These are phyloP conservation scores for Dictyophora rubrovolvata DNA, from an alignment of 768 basidiomycete species.

Conservation along the genomic window DNA sequence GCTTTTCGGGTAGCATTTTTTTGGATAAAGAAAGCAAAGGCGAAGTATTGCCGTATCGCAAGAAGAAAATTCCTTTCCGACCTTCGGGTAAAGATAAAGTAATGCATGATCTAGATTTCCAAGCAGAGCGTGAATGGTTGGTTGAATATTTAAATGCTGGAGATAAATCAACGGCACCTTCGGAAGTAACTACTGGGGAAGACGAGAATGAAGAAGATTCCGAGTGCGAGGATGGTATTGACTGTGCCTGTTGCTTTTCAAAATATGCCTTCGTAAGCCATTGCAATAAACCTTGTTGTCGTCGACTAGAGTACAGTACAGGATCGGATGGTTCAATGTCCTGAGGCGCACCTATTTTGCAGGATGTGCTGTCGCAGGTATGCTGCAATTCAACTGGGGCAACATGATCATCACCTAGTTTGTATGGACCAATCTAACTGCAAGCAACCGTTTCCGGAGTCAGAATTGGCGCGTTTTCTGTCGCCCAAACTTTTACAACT, in stretches of 20 bases:
- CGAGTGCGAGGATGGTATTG: conserved; percentile 52
- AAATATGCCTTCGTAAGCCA: conserved; percentile 55
- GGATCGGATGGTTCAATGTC: conserved; percentile 83
- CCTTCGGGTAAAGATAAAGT: conserved; percentile 22
- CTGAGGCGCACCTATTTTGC: conserved; percentile 86
- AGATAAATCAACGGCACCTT: conserved; percentile 17
- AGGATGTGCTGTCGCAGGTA: conserved; percentile 57
- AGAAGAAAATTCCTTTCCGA: conserved; percentile 24
- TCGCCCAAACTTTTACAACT: conserved; percentile 54
- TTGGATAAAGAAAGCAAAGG: conserved; percentile 25
- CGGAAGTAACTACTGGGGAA: conserved; percentile 21
- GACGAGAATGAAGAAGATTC: conserved; percentile 32
- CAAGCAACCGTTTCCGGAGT: conserved; percentile 52
- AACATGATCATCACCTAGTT: conserved; percentile 49
- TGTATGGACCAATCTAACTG: conserved; percentile 82
- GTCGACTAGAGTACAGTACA: conserved; percentile 21
- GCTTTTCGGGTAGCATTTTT: conserved; percentile 18
- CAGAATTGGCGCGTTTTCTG: conserved; percentile 61
- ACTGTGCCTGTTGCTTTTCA: conserved; percentile 84
- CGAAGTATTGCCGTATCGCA: conserved; percentile 26
- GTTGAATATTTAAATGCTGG: conserved; percentile 23
- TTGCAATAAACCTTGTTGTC: background rate
- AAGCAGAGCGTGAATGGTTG: conserved; percentile 37
- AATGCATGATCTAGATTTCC: conserved; percentile 35
- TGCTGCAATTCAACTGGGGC: conserved; percentile 54